These are phyloP conservation scores for Avicennia marina DNA, from an alignment of 257 asterid species.

Conservation along the genomic window DNA sequence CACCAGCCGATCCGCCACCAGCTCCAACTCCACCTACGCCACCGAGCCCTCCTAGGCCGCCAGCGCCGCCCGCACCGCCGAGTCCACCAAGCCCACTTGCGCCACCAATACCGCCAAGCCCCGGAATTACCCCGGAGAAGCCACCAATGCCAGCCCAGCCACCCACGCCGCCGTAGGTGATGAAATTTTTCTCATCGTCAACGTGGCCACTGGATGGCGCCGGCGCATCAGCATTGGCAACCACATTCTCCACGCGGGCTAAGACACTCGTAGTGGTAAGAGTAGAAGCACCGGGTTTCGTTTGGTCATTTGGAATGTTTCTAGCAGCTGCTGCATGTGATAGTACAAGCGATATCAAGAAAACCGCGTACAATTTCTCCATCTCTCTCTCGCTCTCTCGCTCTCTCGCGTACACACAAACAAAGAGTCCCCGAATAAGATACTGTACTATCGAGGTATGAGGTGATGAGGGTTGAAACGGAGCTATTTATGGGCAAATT, in stretches of 20 bases:
- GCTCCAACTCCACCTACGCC: slow-evolving; percentile 31
- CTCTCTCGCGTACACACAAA: background rate
- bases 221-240: slow-evolving; percentile 26
- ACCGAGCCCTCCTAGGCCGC: slow-evolving; percentile 35
- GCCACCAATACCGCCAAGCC: slow-evolving; percentile 30
- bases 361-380: slow-evolving; percentile 39
- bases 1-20: too few relatives aligned
- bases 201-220: slow-evolving; percentile 22
- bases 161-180: slow-evolving; percentile 58
- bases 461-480: slow-evolving; percentile 8
- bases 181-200: slow-evolving; percentile 54
- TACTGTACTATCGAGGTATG: too few relatives aligned
- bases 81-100: slow-evolving; percentile 26
- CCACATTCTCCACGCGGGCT: slow-evolving; percentile 14
- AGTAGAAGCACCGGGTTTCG: slow-evolving; percentile 3
- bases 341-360: slow-evolving; percentile 31
- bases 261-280: background rate
- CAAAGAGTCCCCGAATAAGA: too few relatives aligned
- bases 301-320: slow-evolving; percentile 37
- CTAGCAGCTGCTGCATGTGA: slow-evolving; percentile 52
- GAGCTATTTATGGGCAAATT: slow-evolving; percentile 36
- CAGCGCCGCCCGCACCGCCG: slow-evolving; percentile 27
- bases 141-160: slow-evolving; percentile 61
- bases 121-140: slow-evolving; percentile 28
- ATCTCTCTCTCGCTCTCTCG: slow-evolving; percentile 21